A percentile compares a stretch with the other conserved stretches of the same genome.
phyloP scores from a whole-genome alignment of 352 stramenopile genomes.

The Salisapilia sapeloensis region DNA sequence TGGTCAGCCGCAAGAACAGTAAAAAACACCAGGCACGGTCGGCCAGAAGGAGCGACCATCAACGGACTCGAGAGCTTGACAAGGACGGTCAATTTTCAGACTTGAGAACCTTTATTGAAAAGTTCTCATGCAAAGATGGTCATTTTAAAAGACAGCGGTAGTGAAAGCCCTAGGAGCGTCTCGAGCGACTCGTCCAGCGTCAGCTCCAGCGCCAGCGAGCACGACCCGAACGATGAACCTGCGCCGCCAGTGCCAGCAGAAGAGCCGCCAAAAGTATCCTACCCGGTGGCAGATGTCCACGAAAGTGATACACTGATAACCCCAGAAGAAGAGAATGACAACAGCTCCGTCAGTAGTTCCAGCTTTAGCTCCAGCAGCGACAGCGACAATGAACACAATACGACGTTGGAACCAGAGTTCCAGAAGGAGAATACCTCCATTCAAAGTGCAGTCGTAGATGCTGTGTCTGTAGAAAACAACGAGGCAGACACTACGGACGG shows the following conservation, averaged over 20 bases:
- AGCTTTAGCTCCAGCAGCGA: conserved; percentile 11
- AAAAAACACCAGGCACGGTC: too few relatives aligned
- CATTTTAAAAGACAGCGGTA: not conserved
- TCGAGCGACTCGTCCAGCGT: conserved; percentile 6
- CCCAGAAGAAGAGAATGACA: conserved; percentile 2
- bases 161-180: conserved; percentile 5
- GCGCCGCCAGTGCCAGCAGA: conserved; percentile 1
- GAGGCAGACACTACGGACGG: too few relatives aligned
- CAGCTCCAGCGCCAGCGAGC: conserved; percentile 9
- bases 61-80: too few relatives aligned
- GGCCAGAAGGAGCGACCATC: too few relatives aligned
- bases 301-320: conserved; percentile 2
- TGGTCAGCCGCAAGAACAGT: too few relatives aligned
- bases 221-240: conserved; percentile 4
- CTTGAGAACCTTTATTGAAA: too few relatives aligned
- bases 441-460: too few relatives aligned
- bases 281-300: not conserved
- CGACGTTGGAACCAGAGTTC: too few relatives aligned
- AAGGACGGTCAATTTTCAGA: too few relatives aligned
- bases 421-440: too few relatives aligned
- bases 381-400: conserved; percentile 31
- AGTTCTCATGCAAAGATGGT: too few relatives aligned
- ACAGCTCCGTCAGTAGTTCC: conserved; percentile 1
- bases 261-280: conserved; percentile 1
- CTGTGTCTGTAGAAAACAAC: too few relatives aligned